Base-by-base conservation (phyloP, 2,329 filamentous ascomycete genomes). In the Geosmithia putterillii region DNA sequence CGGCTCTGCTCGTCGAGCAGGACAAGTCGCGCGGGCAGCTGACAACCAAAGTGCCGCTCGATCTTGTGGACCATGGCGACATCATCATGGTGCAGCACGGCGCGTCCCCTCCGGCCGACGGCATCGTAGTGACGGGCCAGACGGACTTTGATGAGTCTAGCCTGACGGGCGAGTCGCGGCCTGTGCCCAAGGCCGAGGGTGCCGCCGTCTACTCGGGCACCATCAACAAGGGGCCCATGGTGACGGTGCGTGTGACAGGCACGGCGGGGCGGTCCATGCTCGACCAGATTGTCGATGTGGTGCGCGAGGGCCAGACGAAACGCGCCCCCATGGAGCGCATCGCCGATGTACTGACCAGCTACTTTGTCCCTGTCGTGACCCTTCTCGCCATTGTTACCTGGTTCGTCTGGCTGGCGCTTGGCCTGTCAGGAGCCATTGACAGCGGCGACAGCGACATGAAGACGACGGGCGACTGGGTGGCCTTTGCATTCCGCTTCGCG, bases 81-180 rank as follows among this genome's bases (percentile, higher is more conserved):
- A 60, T 73, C 0, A 83, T 95, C 38, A 76, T 79, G 42, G 74
- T 96, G 2, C 75, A 79, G 2, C 79, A 89, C 46, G 90, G 90
- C 2, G 74, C 77, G 2, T 94, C 88, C 1, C 90, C 90, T 0
- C 85, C 90, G 1, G 86, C 83, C 5, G 90, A 95, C 56, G 89
- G 89, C 7, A 60, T 71, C 46, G 51, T 94, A 48, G 64, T 78
- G 47, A 59, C 72, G 47, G 80, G 76, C 3, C 70, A 77, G 41
- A 78, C 76, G 38, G 73, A 68, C 41, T 95, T 95, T 54, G 87
- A 95, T 55, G 90, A 96, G 59, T 89, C 87, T 10, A 94, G 87
- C 47, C 69, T 96, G 47, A 95, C 90, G 2, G 84, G 84, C 42
- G 84, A 89, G 61, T 83, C 83, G 14, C 71, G 73, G 7, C 73